Conservation (phyloP, 2,329 filamentous ascomycete genomes). For the Dothideomycetes sp. region DNA sequence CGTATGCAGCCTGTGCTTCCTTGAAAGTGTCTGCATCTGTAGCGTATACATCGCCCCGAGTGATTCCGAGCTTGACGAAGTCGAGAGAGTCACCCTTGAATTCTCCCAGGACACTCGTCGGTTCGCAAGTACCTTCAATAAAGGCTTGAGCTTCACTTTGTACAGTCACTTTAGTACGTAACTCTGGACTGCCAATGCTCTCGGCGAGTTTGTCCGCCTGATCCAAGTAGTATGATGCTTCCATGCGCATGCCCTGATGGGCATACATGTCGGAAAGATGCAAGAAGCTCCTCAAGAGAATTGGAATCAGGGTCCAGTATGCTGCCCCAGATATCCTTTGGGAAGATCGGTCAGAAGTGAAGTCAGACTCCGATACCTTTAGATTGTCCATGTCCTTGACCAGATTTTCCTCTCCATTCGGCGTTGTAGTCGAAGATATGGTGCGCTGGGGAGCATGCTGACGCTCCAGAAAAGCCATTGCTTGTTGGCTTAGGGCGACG, state of each 20-base stretch:
- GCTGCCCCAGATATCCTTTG: conserved; percentile 30
- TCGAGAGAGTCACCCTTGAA: background rate
- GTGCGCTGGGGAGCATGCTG: background rate
- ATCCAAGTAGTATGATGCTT: conserved; percentile 80
- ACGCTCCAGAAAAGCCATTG: conserved; percentile 21
- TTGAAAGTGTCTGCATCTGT: conserved; percentile 1
- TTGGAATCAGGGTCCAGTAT: conserved; percentile 71
- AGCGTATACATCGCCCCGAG: background rate
- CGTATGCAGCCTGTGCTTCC: conserved; percentile 4
- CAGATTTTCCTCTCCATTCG: background rate
- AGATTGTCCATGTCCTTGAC: conserved; percentile 1
- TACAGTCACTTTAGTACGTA: background rate
- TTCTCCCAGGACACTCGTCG: background rate
- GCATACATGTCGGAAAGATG: conserved; percentile 71
- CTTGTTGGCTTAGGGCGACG: conserved; percentile 3
- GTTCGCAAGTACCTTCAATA: background rate
- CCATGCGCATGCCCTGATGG: conserved; percentile 76
- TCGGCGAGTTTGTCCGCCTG: conserved; percentile 70
- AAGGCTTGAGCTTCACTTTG: conserved; percentile 2
- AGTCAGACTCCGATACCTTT: background rate
- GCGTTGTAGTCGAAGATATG: no score
- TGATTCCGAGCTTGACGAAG: background rate
- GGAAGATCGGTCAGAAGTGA: no score
- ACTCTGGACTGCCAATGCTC: background rate
- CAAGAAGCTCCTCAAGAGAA: conserved; percentile 61